Evolutionary conservation across 257 asterid genomes (phyloP).

Genomic region (Ophiorrhiza pumila): DNA sequence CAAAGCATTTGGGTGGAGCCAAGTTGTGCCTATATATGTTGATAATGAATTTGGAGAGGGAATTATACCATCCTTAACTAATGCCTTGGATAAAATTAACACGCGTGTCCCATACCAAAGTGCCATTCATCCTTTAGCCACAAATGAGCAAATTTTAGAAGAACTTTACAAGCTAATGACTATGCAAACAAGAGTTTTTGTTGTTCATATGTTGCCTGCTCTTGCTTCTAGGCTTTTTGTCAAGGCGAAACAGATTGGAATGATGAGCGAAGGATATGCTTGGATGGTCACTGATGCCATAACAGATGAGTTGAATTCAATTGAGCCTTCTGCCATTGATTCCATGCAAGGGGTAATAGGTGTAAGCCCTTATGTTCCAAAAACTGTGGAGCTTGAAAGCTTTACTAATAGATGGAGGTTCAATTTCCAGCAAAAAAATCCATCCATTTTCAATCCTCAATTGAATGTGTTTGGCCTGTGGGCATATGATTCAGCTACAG

Average conservation of each 20-base stretch:
- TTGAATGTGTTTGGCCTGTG: slow-evolving; percentile 32
- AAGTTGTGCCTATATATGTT: slow-evolving; percentile 42
- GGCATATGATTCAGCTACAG: slow-evolving; percentile 44
- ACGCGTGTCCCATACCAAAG: slow-evolving; percentile 32
- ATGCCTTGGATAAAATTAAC: slow-evolving; percentile 29
- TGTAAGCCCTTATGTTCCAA: slow-evolving; percentile 32
- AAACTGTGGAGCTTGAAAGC: slow-evolving; percentile 18
- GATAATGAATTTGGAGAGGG: slow-evolving; percentile 44
- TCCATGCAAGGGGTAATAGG: slow-evolving; percentile 58
- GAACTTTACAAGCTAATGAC: slow-evolving; percentile 41
- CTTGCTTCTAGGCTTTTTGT: slow-evolving; percentile 35
- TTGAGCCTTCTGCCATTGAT: slow-evolving; percentile 19
- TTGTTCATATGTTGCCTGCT: slow-evolving; percentile 24
- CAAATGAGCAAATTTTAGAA: slow-evolving; percentile 28
- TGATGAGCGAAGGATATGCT: slow-evolving; percentile 40
- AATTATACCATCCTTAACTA: slow-evolving; percentile 30
- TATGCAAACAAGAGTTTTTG: slow-evolving; percentile 43
- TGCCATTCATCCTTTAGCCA: slow-evolving; percentile 27
- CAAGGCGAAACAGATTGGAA: slow-evolving; percentile 34
- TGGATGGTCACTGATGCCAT: slow-evolving; percentile 47
- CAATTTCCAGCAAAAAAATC: slow-evolving; percentile 16
- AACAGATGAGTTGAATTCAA: slow-evolving; percentile 23
- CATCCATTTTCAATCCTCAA: not conserved
- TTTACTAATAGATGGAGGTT: slow-evolving; percentile 29
- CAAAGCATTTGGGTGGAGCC: slow-evolving; percentile 47